Evolutionary conservation across 176 grass and related monocot genomes (phyloP).

Genomic region (Aechmea fasciata): DNA sequence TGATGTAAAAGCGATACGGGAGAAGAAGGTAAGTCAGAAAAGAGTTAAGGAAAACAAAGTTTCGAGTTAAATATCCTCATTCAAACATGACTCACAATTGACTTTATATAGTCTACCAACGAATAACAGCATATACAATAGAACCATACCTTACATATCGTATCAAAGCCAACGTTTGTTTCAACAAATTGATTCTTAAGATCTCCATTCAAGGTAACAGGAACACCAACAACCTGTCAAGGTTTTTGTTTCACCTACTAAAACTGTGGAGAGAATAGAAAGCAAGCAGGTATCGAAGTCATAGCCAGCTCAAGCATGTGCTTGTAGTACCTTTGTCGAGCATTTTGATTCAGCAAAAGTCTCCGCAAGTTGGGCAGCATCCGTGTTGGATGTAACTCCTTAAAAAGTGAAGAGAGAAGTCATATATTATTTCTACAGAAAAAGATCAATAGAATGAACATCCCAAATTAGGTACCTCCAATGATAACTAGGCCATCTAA

Average conservation of each 20-base stretch:
- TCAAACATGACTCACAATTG: slow-evolving; percentile 1
- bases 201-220: slow-evolving; percentile 98
- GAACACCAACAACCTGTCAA: slow-evolving; percentile 82
- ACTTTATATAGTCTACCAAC: background rate
- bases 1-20: background rate
- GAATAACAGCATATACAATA: background rate
- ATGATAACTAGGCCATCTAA: slow-evolving; percentile 89
- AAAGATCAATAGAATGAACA: background rate
- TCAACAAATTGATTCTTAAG: slow-evolving; percentile 99
- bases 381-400: slow-evolving; percentile 98
- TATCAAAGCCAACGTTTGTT: slow-evolving; percentile 92
- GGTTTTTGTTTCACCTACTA: slow-evolving; percentile 1
- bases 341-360: slow-evolving; percentile 95
- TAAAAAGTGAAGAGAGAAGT: slow-evolving; percentile 18
- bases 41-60: background rate
- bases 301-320: background rate
- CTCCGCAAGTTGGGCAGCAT: slow-evolving; percentile 93
- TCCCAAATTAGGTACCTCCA: slow-evolving; percentile 47
- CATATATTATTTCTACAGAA: background rate
- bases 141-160: slow-evolving; percentile 82
- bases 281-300: background rate
- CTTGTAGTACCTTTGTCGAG: slow-evolving; percentile 59
- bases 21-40: slow-evolving; percentile 1
- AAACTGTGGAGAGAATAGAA: background rate
- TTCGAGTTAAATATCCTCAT: too few relatives aligned